Base-by-base conservation (phyloP, 164 flowering plant genomes). In the Chloranthus sessilifolius region DNA sequence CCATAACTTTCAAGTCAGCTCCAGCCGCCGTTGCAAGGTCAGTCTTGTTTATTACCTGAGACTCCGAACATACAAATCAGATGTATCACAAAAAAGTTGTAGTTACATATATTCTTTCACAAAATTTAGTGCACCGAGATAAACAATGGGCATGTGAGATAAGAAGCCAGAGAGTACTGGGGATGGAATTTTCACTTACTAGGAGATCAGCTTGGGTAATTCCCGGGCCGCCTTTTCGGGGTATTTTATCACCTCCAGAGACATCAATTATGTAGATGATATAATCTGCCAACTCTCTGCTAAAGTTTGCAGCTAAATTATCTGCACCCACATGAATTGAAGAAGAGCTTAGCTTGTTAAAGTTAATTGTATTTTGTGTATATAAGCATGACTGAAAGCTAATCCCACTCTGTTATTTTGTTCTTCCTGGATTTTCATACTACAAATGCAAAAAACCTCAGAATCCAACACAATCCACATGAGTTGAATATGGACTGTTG, bases 171-270 rank as follows among this genome's bases (percentile, higher is more conserved):
- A 52, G n/a, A 22, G 36, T 22, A 53, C 39, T 7, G 48, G 10
- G 5, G 1, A 43, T 9, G 21, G 37, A 25, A 14, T 15, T 20
- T 40, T 46, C 15, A 46, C 80, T 41, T 71, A 92, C 98, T 2
- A 92, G 83, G 50, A 91, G 91, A 58, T 92, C 94, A 53, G 98
- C 95, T 70, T 92, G 98, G 8, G 96, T 92, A 46, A 92, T 92
- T 46, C 98, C 98, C 11, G 98, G 98, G 45, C 98, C 98, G 48
- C 98, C 98, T 68, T 92, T 92, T 29, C 98, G 76, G 39, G 98
- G 98, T 28, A 92, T 92, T 65, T 92, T 92, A 58, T 92, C 98
- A 48, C 98, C 98, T 25, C 58, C 96, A 58, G 98, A 92, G 43
- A 92, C 96, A 52, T 92, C 98, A 28, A 92, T 92, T 49, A 92